These are phyloP conservation scores for Lipomyces yamadae DNA, from an alignment of 805 yeast genomes.

Conservation along the genomic window DNA sequence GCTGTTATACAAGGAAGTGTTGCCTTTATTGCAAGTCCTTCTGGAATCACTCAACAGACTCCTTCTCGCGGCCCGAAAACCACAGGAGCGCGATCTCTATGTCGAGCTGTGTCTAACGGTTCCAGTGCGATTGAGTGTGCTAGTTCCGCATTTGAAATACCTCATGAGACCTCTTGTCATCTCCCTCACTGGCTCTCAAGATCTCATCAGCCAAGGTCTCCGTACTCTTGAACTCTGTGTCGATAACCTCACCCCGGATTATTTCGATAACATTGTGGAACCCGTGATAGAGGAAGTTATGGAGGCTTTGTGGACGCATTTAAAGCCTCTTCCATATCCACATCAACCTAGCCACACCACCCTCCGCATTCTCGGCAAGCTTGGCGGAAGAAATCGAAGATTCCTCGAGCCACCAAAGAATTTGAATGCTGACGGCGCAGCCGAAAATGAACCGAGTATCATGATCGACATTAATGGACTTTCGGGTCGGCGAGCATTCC, in stretches of 20 bases:
- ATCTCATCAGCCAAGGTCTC: constrained; percentile 90
- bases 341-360: constrained; percentile 97
- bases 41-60: constrained; percentile 83
- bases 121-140: constrained; percentile 89
- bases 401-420: constrained; percentile 78
- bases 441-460: constrained; percentile 71
- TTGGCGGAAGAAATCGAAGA: constrained; percentile 94
- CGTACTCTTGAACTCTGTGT: constrained; percentile 94
- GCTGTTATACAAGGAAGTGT: constrained; percentile 85
- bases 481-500: constrained; percentile 63
- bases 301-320: constrained; percentile 88
- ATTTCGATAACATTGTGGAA: constrained; percentile 94
- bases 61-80: constrained; percentile 79
- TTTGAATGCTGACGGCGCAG: constrained; percentile 54
- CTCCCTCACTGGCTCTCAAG: constrained; percentile 89
- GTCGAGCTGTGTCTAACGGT: constrained; percentile 95
- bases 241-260: constrained; percentile 93
- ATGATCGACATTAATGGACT: constrained; percentile 74
- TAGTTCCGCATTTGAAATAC: constrained; percentile 89
- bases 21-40: constrained; percentile 86
- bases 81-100: constrained; percentile 90
- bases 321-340: constrained; percentile 90
- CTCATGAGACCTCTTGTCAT: constrained; percentile 89
- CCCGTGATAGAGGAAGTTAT: constrained; percentile 95
- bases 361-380: constrained; percentile 86